Conservation (phyloP, 78 protist species). For the Emiliania huxleyi region DNA sequence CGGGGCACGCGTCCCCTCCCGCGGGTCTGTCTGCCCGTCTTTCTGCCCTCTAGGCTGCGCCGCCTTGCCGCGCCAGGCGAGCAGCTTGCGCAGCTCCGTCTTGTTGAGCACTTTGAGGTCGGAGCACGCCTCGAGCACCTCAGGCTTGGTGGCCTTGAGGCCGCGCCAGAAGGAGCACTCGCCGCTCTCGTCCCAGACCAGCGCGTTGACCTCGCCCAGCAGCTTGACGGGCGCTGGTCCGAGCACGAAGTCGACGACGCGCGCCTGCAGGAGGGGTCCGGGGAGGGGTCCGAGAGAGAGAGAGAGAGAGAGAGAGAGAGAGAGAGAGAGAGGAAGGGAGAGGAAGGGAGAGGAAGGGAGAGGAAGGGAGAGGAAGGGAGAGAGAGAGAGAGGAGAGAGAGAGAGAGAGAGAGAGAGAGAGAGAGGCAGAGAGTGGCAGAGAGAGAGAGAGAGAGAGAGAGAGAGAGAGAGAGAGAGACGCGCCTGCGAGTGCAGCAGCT, state of each 20-base stretch:
- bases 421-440: too few relatives aligned
- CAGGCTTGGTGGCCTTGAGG: background rate
- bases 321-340: too few relatives aligned
- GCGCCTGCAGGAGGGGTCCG: background rate
- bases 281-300: too few relatives aligned
- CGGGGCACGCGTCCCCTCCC: too few relatives aligned
- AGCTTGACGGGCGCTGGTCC: slow-evolving; percentile 48
- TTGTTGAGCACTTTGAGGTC: background rate
- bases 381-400: too few relatives aligned
- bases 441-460: too few relatives aligned
- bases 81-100: slow-evolving; percentile 21
- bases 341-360: too few relatives aligned
- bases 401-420: too few relatives aligned
- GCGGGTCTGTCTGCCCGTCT: background rate
- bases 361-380: too few relatives aligned
- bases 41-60: background rate
- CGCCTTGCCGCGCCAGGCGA: slow-evolving; percentile 25
- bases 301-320: too few relatives aligned
- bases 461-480: too few relatives aligned
- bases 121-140: background rate
- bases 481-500: background rate
- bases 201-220: slow-evolving; percentile 38
- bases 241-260: slow-evolving; percentile 55
- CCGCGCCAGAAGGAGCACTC: slow-evolving; percentile 17
- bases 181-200: slow-evolving; percentile 58